These are phyloP conservation scores for Cyathus olla DNA, from an alignment of 1,284 basidiomycete species.

Conservation along the genomic window DNA sequence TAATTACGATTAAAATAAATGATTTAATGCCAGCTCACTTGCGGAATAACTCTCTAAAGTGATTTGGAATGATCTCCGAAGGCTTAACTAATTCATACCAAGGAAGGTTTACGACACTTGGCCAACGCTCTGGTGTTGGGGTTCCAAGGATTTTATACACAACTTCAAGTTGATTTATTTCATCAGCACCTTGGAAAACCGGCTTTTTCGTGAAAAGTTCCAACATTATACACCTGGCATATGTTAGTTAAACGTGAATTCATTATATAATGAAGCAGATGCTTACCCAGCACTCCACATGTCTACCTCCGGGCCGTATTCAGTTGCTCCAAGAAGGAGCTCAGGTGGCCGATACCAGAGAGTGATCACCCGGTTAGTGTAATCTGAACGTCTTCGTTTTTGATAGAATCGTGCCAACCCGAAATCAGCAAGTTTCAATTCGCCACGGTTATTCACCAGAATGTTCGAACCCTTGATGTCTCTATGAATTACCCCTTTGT, in stretches of 20 bases:
- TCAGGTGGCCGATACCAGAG: constrained; percentile 99
- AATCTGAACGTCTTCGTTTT: constrained; percentile 90
- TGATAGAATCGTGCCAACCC: constrained; percentile 98
- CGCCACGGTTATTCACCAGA: constrained; percentile 92
- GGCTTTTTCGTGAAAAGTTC: constrained; percentile 97
- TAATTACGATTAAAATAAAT: constrained; percentile 1
- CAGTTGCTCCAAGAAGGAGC: constrained; percentile 94
- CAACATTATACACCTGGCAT: constrained; percentile 93
- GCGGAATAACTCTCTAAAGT: constrained; percentile 83
- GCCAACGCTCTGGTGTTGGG: constrained; percentile 87
- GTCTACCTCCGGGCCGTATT: constrained; percentile 99
- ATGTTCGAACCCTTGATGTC: constrained; percentile 99
- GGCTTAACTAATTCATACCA: constrained; percentile 99
- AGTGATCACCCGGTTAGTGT: constrained; percentile 99
- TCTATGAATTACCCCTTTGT: constrained; percentile 95
- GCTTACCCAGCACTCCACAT: constrained; percentile 98
- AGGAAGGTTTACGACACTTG: constrained; percentile 84
- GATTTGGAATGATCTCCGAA: constrained; percentile 75
- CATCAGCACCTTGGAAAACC: constrained; percentile 96
- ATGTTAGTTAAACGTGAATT: constrained; percentile 10
- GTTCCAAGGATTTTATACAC: constrained; percentile 95
- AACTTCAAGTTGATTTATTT: constrained; percentile 96
- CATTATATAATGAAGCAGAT: neutral
- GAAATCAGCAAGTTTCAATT: constrained; percentile 97
- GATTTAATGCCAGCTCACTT: constrained; percentile 63